Percentiles rank a stretch among this genome's conserved stretches.
Conservation (phyloP, 257 asterid species). For the Cordia subcordata region DNA sequence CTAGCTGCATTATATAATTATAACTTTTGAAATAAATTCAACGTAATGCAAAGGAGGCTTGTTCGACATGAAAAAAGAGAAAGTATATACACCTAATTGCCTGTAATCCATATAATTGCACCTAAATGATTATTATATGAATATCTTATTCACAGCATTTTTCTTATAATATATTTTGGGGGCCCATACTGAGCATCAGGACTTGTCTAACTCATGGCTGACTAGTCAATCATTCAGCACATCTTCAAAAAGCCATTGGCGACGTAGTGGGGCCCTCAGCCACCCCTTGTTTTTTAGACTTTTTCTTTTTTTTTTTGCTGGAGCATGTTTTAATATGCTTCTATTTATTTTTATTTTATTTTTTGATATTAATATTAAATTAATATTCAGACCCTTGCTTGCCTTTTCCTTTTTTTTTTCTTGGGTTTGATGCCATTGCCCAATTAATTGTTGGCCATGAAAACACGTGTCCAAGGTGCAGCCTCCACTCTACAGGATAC, state of each 20-base stretch:
- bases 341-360: neutral
- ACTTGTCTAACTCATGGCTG: conserved; percentile 26
- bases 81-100: too few relatives aligned
- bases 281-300: conserved; percentile 8
- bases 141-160: neutral
- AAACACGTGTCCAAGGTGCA: conserved; percentile 16
- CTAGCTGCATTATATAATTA: too few relatives aligned
- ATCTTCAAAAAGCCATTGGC: conserved; percentile 7
- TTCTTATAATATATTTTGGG: conserved; percentile 2
- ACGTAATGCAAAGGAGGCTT: too few relatives aligned
- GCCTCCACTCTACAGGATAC: neutral
- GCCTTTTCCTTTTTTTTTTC: neutral
- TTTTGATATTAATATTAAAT: too few relatives aligned
- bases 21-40: too few relatives aligned
- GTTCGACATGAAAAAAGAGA: too few relatives aligned
- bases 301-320: neutral
- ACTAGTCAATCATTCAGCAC: conserved; percentile 24
- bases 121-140: neutral
- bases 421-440: neutral
- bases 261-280: neutral
- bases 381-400: too few relatives aligned
- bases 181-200: conserved; percentile 18
- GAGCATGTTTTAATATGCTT: conserved; percentile 2
- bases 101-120: neutral
- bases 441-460: neutral